Evolutionary conservation across 2,329 filamentous ascomycete species (phyloP), one percentile per base, ranked within the genome.

Genomic region (Aspergillus phoenicis): DNA sequence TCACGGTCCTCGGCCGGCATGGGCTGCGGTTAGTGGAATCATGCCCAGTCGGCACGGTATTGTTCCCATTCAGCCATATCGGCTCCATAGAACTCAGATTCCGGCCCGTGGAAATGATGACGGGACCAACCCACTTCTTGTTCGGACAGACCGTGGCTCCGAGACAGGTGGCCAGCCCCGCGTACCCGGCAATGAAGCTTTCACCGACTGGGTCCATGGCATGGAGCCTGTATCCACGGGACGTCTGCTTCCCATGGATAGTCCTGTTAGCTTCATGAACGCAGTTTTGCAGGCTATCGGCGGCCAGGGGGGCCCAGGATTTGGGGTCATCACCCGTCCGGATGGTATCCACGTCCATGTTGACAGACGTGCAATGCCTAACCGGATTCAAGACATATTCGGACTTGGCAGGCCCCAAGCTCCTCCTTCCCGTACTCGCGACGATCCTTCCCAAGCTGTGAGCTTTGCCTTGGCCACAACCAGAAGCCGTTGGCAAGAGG

Each of bases 71-170:
- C 77, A 77, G 41, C 73, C 75, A 15, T 81, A 81, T 62, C 77
- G 80, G 58, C 73, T 80, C 36, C 79, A 81, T 62, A 74, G 80
- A 49, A 75, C 70, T 38, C 73, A 78, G 53, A 68, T 75, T 13
- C 80, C 84, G 33, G 78, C 85, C 56, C 83, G 85, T 59, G 82
- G 82, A 28, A 83, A 85, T 36, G 92, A 97, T 65, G 93, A 97
- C 72, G 93, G 92, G 3, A 83, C 88, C 22, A 97, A 98, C 71
- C 94, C 94, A 47, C 82, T 98, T 11, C 85, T 98, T 57, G 89
- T 93, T 65, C 89, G 91, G 59, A 76, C 77, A 49, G 78, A 74
- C 57, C 74, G 72, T 52, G 67, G 68, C 26, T 66, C 70, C 43
- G 76, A 78, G 30, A 52, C 64, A 33, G 33, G 69, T 41, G 70